Evolutionary conservation across 2,329 filamentous ascomycete genomes (phyloP), one percentile per base, ranked within the genome.

Genomic region (Paraphoma sp.): DNA sequence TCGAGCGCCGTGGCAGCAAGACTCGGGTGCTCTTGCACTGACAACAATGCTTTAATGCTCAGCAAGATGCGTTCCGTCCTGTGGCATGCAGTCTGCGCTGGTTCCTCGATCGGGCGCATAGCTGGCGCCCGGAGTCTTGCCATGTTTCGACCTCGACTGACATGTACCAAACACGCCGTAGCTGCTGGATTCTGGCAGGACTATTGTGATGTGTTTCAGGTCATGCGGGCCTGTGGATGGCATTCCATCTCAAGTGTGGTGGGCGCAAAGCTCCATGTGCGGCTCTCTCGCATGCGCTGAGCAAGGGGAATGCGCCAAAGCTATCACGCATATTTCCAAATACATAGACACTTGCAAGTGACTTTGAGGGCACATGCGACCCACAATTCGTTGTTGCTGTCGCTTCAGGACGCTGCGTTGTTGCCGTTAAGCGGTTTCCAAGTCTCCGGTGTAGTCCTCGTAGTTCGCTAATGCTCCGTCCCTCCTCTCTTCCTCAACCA

Each of bases 51-150:
- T 55, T 31, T 59, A 36, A 48, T 55, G 57, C 52, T 56, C 56
- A 53, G 58, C 52, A 59, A 55, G 59, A 51, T 51, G 57, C 56
- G 60, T 67, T 62, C 63, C 67, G 63, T 64, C 62, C 43, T 57
- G 63, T 62, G 62, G 59, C 63, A 69, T 69, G 67, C 63, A 68
- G 67, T 64, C 51, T 65, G 63, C 58, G 51, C 60, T 50, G 41
- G 46, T 48, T 60, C 59, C 48, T 53, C 64, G 50, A 70, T 71
- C 70, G 70, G 73, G 67, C 64, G 65, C 66, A 67, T 68, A 69
- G 63, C 59, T 69, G 69, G 60, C 65, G 66, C 69, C 60, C 67
- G 59, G 65, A 63, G 54, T 56, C 64, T 63, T 67, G 59, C 59
- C 57, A 63, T 67, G 72, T 71, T 71, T 69, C 67, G 67, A 67